These are phyloP conservation scores for Aspergillus diversus DNA, from an alignment of 495 filamentous ascomycete genomes.

Conservation along the genomic window DNA sequence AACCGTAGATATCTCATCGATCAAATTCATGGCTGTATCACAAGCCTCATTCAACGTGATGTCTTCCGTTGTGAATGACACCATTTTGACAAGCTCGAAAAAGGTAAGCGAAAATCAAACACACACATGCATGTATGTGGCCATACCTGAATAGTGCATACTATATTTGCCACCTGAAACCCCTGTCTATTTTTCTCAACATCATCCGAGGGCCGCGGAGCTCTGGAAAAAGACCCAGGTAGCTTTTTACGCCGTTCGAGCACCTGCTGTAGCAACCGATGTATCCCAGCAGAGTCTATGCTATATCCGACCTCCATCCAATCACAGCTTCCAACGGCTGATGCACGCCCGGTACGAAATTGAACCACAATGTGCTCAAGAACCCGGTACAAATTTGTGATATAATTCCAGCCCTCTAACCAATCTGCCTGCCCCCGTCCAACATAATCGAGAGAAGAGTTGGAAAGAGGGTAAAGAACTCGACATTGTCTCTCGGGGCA, in stretches of 20 bases:
- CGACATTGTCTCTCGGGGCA: not conserved
- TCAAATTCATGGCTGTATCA: slow-evolving; percentile 1
- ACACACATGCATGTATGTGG: not conserved
- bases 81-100: slow-evolving; percentile 2
- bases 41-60: slow-evolving; percentile 6
- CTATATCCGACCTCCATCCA: not conserved
- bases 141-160: slow-evolving; percentile 14
- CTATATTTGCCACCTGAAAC: slow-evolving; percentile 13
- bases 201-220: slow-evolving; percentile 2
- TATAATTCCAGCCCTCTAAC: slow-evolving; percentile 8
- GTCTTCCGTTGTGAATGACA: not conserved
- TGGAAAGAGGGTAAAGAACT: slow-evolving; percentile 6
- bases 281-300: slow-evolving; percentile 4
- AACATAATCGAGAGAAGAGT: not conserved
- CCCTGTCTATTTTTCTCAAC: slow-evolving; percentile 7
- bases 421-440: not conserved
- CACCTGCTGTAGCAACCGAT: slow-evolving; percentile 8
- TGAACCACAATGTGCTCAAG: slow-evolving; percentile 11
- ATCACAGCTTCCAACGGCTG: not conserved
- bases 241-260: not conserved
- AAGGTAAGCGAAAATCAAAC: not conserved
- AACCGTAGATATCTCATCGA: slow-evolving; percentile 1
- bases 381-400: slow-evolving; percentile 6
- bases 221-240: not conserved
- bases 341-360: not conserved